Evolutionary conservation across 179 eudicot genomes (phyloP).

Genomic region (Patellifolia procumbens): DNA sequence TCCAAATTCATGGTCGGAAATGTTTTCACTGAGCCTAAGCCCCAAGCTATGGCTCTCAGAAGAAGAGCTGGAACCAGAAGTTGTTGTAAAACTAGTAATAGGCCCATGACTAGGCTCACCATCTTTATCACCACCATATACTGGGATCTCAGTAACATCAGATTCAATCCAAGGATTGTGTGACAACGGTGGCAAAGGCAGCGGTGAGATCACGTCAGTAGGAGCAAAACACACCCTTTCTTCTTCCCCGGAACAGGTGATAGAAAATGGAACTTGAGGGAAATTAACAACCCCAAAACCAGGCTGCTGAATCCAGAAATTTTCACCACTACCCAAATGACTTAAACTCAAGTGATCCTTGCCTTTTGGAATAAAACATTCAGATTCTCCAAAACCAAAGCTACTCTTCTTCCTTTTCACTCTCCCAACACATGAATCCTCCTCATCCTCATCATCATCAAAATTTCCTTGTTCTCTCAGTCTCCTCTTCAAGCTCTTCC

Average conservation of each 20-base stretch:
- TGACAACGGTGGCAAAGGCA: conserved; percentile 44
- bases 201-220: conserved; percentile 41
- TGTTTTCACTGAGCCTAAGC: conserved; percentile 36
- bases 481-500: conserved; percentile 75
- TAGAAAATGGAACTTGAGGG: conserved; percentile 54
- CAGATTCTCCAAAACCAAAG: conserved; percentile 34
- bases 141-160: conserved; percentile 44
- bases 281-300: conserved; percentile 32
- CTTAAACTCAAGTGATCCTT: conserved; percentile 34
- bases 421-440: conserved; percentile 40
- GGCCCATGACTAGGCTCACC: conserved; percentile 42
- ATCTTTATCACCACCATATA: conserved; percentile 52
- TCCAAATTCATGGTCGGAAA: conserved; percentile 48
- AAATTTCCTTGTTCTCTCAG: conserved; percentile 39
- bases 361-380: conserved; percentile 32
- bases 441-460: conserved; percentile 37
- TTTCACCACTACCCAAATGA: conserved; percentile 55
- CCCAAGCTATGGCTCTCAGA: conserved; percentile 63
- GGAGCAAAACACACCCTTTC: conserved; percentile 61
- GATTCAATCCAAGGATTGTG: conserved; percentile 63
- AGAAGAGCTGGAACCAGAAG: conserved; percentile 74
- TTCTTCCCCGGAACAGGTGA: conserved; percentile 64
- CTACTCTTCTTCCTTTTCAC: conserved; percentile 54
- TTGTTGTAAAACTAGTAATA: conserved; percentile 34
- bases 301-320: conserved; percentile 60